phyloP scores from a whole-genome alignment of 2,329 filamentous ascomycete species.

The Penicillium sp. region DNA sequence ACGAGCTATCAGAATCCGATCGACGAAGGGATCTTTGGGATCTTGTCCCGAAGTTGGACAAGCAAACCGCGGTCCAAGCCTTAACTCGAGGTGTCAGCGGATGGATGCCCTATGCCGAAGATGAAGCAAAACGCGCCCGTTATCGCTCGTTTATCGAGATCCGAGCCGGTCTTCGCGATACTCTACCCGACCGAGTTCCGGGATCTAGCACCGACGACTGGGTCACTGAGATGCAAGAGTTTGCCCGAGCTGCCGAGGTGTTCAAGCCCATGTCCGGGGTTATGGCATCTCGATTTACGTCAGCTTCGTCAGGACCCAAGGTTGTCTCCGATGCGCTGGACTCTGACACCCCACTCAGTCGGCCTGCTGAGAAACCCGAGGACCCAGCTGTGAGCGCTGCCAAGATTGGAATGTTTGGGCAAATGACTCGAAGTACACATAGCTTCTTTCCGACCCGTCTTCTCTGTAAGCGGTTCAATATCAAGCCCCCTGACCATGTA shows the following conservation, averaged over 20 bases:
- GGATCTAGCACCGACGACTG: slow-evolving; percentile 68
- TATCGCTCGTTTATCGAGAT: slow-evolving; percentile 82
- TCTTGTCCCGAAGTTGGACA: slow-evolving; percentile 65
- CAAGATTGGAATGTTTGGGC: slow-evolving; percentile 87
- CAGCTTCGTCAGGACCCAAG: slow-evolving; percentile 46
- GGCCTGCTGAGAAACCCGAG: slow-evolving; percentile 57
- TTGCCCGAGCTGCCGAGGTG: slow-evolving; percentile 70
- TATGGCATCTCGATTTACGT: slow-evolving; percentile 93
- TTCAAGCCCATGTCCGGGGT: slow-evolving; percentile 90
- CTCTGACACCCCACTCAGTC: slow-evolving; percentile 46
- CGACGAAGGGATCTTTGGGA: slow-evolving; percentile 59
- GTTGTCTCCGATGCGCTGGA: slow-evolving; percentile 39
- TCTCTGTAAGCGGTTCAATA: slow-evolving; percentile 92
- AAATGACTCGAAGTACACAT: slow-evolving; percentile 71
- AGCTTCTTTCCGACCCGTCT: slow-evolving; percentile 80
- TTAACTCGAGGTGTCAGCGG: slow-evolving; percentile 64
- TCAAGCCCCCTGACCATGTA: slow-evolving; percentile 72
- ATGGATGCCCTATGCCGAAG: slow-evolving; percentile 81
- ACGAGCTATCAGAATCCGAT: slow-evolving; percentile 63
- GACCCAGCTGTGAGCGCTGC: slow-evolving; percentile 86
- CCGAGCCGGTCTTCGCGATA: slow-evolving; percentile 62
- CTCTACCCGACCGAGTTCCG: slow-evolving; percentile 57
- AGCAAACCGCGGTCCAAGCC: slow-evolving; percentile 66
- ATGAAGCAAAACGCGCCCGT: slow-evolving; percentile 73
- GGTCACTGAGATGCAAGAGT: slow-evolving; percentile 76